Evolutionary conservation across 768 basidiomycete genomes (phyloP), one percentile per base, ranked within the genome.

Genomic region (Lactifluus echinatus): DNA sequence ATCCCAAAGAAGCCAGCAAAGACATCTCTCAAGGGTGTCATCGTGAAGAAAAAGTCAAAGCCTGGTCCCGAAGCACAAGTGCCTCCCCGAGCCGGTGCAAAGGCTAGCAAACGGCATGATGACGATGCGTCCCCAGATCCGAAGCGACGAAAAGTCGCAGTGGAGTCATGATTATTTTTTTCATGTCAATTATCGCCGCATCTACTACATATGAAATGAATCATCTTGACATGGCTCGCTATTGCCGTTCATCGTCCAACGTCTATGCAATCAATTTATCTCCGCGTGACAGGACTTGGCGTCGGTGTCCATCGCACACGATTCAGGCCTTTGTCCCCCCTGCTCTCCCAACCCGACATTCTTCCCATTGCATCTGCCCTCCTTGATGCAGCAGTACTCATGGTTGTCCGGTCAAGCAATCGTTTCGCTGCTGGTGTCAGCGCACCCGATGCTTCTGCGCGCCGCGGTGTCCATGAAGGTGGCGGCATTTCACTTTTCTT

Each of bases 401-500:
- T 74, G 0, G 86, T 82, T 7, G 82, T 84, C 64, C 86, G 75
- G 63, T 93, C 82, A 60, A 96, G 71, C 43, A 96, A 66, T 59
- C 84, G 75, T 66, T 76, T 80, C 24, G 83, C 93, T 26, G 93
- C 93, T n/a, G 93, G 93, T 0, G 93, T 94, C 61, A 95, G 69
- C 59, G 78, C 81, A 6, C 89, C 90, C 8, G 82, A 72, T 42
- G 83, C 85, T 44, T 87, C 83, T 15, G 83, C 78, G 62, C 82
- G 79, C 59, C 83, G 77, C 1, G 93, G 91, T 2, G 92, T 93
- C 79, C 81, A 84, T 8, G 74, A 75, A 12, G 90, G 90, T 24
- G 92, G 89, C 8, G 76, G 79, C 91, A 93, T 93, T n/a, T 73
- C 69, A 10, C 81, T 79, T 55, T 76, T 78, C 52, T 70, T 73